Percentiles rank a stretch among this genome's conserved stretches.
Evolutionary conservation across 495 filamentous ascomycete genomes (phyloP).

Genomic region (Acidomyces sp.): DNA sequence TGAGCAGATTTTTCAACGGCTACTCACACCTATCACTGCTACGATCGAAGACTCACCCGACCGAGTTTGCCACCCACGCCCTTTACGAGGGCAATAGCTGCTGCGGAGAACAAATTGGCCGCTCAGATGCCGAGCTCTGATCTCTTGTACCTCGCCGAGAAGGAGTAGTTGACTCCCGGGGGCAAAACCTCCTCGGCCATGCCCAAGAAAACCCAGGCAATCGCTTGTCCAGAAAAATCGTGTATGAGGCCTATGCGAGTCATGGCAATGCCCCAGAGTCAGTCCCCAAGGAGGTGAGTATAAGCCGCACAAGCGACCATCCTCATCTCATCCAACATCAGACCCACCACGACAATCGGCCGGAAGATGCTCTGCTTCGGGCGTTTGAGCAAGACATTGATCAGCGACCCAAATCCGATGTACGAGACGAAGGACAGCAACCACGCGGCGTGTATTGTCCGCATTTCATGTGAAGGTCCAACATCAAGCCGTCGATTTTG

Average conservation of each 20-base stretch:
- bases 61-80: slow-evolving; percentile 51
- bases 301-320: no score
- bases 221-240: slow-evolving; percentile 67
- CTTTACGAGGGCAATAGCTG: slow-evolving; percentile 63
- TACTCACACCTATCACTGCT: no score
- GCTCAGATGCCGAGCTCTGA: slow-evolving; percentile 63
- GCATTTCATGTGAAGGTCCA: slow-evolving; percentile 24
- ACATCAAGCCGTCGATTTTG: slow-evolving; percentile 39
- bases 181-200: slow-evolving; percentile 67
- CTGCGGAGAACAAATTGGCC: slow-evolving; percentile 85
- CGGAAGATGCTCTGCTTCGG: slow-evolving; percentile 31
- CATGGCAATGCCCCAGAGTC: slow-evolving; percentile 70
- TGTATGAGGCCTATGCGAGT: slow-evolving; percentile 69
- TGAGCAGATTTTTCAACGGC: background rate
- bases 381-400: slow-evolving; percentile 75
- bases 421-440: slow-evolving; percentile 64
- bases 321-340: no score
- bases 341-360: slow-evolving; percentile 41
- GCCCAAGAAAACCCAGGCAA: slow-evolving; percentile 76
- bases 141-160: slow-evolving; percentile 79
- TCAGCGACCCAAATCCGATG: slow-evolving; percentile 70
- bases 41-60: slow-evolving; percentile 34
- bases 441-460: slow-evolving; percentile 24
- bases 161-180: slow-evolving; percentile 77
- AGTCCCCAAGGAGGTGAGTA: no score